Evolutionary conservation across 2,329 filamentous ascomycete species (phyloP), one percentile per base, ranked within the genome.

Genomic region (Sarocladium brachiariae): DNA sequence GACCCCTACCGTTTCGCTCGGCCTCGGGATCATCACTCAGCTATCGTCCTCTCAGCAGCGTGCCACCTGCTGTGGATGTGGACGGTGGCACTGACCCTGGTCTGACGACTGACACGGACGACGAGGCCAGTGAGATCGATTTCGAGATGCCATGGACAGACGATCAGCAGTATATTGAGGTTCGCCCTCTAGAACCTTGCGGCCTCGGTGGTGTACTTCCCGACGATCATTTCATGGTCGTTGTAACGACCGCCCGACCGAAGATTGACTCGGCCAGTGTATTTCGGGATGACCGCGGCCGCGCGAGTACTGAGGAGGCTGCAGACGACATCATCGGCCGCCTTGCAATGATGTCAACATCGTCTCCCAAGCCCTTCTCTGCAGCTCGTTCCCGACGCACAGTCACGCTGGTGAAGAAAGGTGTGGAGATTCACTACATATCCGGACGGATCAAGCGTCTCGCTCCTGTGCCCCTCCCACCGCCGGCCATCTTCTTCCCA

Each of bases 161-260:
- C 3, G 58, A 65, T 2, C 61, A 64, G 11, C 74, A 75, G 53
- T 64, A 64, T n/a, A 61, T 66, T 2, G 56, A 64, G 2, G 58
- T 68, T 2, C 60, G 62, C 2, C 64, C 69, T 0, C 61, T 86
- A 2, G 76, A 81, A 52, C 76, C 78, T 0, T 81, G 74, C 41
- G 82, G 82, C 1, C 61, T 85, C 0, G 80, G 77, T 5, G 79
- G 79, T 13, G 74, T 82, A 0, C 65, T 73, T 23, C 81, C 81
- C 0, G 80, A 83, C n/a, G 82, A 85, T 54, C 81, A 84, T 54
- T 84, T 85, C 53, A 69, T 75, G 35, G 66, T 84, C 1, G 67
- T 75, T 2, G 79, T 83, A 2, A 70, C 70, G 2, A 81, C 78
- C 0, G 70, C 65, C 35, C 68, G 76, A 14, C 63, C 69, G 0